These are phyloP conservation scores for Penicillium corylophilum DNA, from an alignment of 2,329 filamentous ascomycete genomes.

Conservation along the genomic window DNA sequence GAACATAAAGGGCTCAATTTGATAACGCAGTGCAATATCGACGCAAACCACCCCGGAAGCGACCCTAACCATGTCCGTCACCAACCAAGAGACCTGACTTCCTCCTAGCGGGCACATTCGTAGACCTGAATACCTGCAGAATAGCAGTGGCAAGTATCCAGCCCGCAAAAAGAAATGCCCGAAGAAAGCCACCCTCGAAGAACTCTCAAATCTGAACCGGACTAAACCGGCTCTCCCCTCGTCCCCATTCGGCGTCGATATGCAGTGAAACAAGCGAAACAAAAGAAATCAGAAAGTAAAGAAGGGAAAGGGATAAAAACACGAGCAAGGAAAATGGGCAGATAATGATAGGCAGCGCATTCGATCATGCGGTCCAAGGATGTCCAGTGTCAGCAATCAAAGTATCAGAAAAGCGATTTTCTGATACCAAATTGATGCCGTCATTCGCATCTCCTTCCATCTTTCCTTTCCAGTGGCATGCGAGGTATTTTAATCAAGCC, in stretches of 20 bases:
- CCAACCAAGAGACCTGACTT: constrained; percentile 28
- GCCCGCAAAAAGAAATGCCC: constrained; percentile 11
- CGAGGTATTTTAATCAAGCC: constrained; percentile 17
- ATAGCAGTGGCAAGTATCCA: constrained; percentile 13
- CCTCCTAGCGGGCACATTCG: constrained; percentile 6
- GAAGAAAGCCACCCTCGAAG: constrained; percentile 17
- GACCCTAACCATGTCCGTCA: constrained; percentile 48
- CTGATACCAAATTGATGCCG: constrained; percentile 24
- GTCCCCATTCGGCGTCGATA: constrained; percentile 31
- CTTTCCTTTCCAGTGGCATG: constrained; percentile 25
- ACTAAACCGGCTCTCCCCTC: constrained; percentile 24
- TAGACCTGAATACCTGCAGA: constrained; percentile 4
- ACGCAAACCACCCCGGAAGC: constrained; percentile 50
- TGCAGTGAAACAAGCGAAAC: constrained; percentile 18
- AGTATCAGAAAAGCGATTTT: constrained; percentile 19
- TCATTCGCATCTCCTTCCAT: constrained; percentile 36
- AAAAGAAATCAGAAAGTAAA: constrained; percentile 10
- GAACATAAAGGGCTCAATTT: constrained; percentile 6
- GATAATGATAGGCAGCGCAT: constrained; percentile 10
- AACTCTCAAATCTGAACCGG: constrained; percentile 19
- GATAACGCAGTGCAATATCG: constrained; percentile 26
- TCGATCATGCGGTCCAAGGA: constrained; percentile 16
- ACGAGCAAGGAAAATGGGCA: constrained; percentile 7
- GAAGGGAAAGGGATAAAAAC: constrained; percentile 8
- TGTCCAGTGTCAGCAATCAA: constrained; percentile 18